phyloP scores from a whole-genome alignment of 2,329 filamentous ascomycete species.

The Calonectria pteridis region DNA sequence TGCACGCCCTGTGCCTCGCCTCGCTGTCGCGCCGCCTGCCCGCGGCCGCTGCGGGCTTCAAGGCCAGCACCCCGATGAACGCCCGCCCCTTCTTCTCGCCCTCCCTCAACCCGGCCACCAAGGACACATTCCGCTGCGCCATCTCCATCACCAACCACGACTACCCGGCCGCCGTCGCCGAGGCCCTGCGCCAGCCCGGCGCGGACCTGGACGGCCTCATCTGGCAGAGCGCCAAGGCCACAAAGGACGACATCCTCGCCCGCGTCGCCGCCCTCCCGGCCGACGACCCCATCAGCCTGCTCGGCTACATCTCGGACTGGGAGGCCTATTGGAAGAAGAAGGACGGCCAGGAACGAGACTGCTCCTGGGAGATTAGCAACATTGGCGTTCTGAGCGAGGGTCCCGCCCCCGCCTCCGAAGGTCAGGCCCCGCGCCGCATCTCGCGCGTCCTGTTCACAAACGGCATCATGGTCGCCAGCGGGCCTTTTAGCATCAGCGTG shows the following conservation, averaged over 20 bases:
- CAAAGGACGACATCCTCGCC: conserved; percentile 52
- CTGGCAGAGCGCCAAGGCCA: conserved; percentile 56
- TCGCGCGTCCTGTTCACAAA: conserved; percentile 64
- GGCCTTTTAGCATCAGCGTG: conserved; percentile 60
- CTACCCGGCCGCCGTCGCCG: conserved; percentile 42
- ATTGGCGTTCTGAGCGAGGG: conserved; percentile 56
- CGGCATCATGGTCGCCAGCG: conserved; percentile 57
- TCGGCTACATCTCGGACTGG: conserved; percentile 60
- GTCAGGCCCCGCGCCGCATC: conserved; percentile 46
- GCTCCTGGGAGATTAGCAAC: conserved; percentile 67
- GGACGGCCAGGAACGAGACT: conserved; percentile 56
- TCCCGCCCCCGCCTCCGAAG: conserved; percentile 34
- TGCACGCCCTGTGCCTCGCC: conserved; percentile 59
- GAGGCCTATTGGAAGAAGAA: conserved; percentile 54
- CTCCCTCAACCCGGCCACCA: conserved; percentile 47
- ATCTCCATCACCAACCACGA: conserved; percentile 52
- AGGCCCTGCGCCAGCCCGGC: conserved; percentile 40
- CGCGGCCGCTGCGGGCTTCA: conserved; percentile 50
- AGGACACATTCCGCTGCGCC: conserved; percentile 53
- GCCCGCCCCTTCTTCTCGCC: conserved; percentile 53
- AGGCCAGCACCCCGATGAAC: conserved; percentile 57
- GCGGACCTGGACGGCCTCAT: conserved; percentile 47
- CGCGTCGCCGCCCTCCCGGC: conserved; percentile 51
- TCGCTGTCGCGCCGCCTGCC: conserved; percentile 56
- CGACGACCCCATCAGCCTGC: conserved; percentile 58